A percentile compares a stretch with the other conserved stretches of the same genome.
phyloP scores from a whole-genome alignment of 2,329 filamentous ascomycete species.

The Aureobasidium melanogenum region DNA sequence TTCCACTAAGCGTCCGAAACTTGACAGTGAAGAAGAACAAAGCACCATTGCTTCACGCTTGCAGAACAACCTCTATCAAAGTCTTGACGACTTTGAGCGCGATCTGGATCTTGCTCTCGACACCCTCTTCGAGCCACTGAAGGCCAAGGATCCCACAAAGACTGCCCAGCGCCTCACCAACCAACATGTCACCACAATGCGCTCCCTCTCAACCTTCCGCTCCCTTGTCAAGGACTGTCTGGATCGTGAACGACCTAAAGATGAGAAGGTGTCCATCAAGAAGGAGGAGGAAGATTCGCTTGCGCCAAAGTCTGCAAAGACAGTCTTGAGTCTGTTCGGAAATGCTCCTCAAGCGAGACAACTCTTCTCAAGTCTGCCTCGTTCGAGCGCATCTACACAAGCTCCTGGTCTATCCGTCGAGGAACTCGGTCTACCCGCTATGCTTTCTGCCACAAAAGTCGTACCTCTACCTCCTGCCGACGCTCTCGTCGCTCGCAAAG shows the following conservation, averaged over 20 bases:
- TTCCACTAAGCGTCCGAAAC: constrained; percentile 37
- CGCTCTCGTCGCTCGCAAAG: constrained; percentile 40
- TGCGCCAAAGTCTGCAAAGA: constrained; percentile 33
- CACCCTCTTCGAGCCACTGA: constrained; percentile 29
- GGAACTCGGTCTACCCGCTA: constrained; percentile 62
- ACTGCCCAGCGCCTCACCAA: constrained; percentile 19
- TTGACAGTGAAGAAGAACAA: constrained; percentile 27
- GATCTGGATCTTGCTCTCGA: constrained; percentile 34
- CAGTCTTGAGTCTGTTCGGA: constrained; percentile 69
- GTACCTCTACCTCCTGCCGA: constrained; percentile 42
- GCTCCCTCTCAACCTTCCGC: constrained; percentile 23
- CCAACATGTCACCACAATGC: constrained; percentile 29
- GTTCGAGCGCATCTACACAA: constrained; percentile 23
- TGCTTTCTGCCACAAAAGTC: constrained; percentile 61
- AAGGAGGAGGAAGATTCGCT: not conserved
- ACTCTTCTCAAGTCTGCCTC: constrained; percentile 77
- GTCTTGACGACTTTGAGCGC: constrained; percentile 17
- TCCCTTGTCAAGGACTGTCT: constrained; percentile 22
- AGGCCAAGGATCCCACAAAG: constrained; percentile 17
- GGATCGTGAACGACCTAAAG: constrained; percentile 19
- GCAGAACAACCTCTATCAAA: constrained; percentile 29
- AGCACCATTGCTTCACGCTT: constrained; percentile 32
- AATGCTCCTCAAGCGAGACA: constrained; percentile 66
- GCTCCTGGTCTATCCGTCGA: constrained; percentile 39
- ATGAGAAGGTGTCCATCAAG: not conserved